phyloP scores from a whole-genome alignment of 768 basidiomycete species.

The Russula sp. region DNA sequence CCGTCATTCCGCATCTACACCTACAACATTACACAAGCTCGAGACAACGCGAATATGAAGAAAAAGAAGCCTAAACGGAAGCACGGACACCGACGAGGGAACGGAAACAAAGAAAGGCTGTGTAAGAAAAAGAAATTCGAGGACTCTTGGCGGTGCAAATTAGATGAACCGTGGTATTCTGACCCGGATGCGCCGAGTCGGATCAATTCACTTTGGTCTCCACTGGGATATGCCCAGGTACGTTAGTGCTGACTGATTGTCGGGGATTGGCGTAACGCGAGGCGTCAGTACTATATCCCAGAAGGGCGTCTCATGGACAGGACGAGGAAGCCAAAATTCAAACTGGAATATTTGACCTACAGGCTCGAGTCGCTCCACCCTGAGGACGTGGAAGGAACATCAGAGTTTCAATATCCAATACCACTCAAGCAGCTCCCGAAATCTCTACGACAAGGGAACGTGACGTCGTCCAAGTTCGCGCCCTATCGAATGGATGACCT shows the following conservation, averaged over 20 bases:
- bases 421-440: constrained; percentile 51
- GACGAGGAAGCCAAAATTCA: constrained; percentile 50
- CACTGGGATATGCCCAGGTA: constrained; percentile 85
- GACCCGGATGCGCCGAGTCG: constrained; percentile 65
- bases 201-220: constrained; percentile 60
- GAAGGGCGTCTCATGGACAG: constrained; percentile 41
- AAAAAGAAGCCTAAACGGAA: constrained; percentile 33
- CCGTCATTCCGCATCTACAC: constrained; percentile 76
- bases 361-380: constrained; percentile 39
- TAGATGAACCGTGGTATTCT: constrained; percentile 54
- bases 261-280: not conserved
- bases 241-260: constrained; percentile 24
- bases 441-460: constrained; percentile 38
- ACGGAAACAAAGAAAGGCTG: constrained; percentile 28
- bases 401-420: constrained; percentile 42
- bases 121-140: constrained; percentile 47
- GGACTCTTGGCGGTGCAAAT: constrained; percentile 59
- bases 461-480: constrained; percentile 46
- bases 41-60: not conserved
- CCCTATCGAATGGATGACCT: constrained; percentile 73
- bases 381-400: constrained; percentile 25
- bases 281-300: constrained; percentile 58
- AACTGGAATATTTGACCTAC: constrained; percentile 78
- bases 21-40: constrained; percentile 61
- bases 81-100: constrained; percentile 42